phyloP scores from a whole-genome alignment of 768 basidiomycete species.

The Boletellus sp. region DNA sequence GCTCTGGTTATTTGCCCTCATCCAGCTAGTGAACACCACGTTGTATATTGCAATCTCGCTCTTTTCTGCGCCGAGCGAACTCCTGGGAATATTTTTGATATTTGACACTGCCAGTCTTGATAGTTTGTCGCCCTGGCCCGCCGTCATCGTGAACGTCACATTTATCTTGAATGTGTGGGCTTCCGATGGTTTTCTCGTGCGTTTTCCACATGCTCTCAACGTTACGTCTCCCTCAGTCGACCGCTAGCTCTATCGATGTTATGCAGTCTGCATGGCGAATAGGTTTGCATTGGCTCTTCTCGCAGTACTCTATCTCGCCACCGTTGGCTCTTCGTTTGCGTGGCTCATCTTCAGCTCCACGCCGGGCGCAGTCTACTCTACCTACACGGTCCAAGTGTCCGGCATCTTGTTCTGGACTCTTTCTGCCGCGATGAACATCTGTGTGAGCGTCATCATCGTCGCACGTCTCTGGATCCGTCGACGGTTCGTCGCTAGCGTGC shows the following conservation, averaged over 20 bases:
- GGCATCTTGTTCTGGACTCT: constrained; percentile 14
- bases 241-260: constrained; percentile 20
- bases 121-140: constrained; percentile 16
- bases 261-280: constrained; percentile 18
- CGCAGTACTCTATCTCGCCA: constrained; percentile 13
- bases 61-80: constrained; percentile 13
- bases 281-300: background rate
- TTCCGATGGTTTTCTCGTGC: constrained; percentile 23
- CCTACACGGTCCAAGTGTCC: constrained; percentile 8
- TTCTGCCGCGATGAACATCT: constrained; percentile 16
- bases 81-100: constrained; percentile 10
- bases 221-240: background rate
- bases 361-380: constrained; percentile 19
- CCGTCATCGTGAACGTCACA: constrained; percentile 3
- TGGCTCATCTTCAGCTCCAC: constrained; percentile 12
- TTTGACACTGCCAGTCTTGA: constrained; percentile 1
- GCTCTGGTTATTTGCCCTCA: constrained; percentile 8
- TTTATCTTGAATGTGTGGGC: constrained; percentile 20
- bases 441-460: constrained; percentile 12
- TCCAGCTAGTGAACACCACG: constrained; percentile 18
- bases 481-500: constrained; percentile 2
- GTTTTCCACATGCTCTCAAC: background rate
- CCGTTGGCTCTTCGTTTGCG: constrained; percentile 13
- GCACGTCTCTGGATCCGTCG: constrained; percentile 17
- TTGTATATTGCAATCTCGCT: constrained; percentile 20